Base-by-base conservation (phyloP, 192 early-diverging fungal genomes). In the Backusella macrospora region DNA sequence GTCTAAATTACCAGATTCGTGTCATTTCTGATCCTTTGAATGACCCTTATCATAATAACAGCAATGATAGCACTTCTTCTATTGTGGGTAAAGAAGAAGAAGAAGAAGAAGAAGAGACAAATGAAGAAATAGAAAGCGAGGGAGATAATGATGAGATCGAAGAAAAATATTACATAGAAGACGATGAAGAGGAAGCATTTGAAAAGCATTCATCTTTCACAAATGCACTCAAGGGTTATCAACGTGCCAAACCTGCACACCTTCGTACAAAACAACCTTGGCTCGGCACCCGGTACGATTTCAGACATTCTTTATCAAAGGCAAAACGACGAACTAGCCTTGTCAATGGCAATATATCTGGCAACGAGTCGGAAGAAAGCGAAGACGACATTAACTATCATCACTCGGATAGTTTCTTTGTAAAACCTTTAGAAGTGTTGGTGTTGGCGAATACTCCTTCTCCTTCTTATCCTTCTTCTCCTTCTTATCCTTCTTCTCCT, bases 1-100 rank as follows among this genome's bases (percentile, higher is more conserved):
- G 92, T 47, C 73, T 82, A 65, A 96, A 98, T 84, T 95, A 95
- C 84, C 82, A 87, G 69, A 82, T 93, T 65, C 48, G 43, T 7
- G 23, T 72, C 1, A 16, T 72, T 34, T 21, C 62, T 5, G 71
- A 72, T 37, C 39, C 71, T n/a, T 37, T 45, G 21, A 62, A 72
- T 29, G 40, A 34, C 23, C 67, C 67, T 14, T 13, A 14, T 29
- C 4, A 39, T n/a, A 16, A 34, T 34, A 34, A 1, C 29, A 34
- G 29, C 29, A 34, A 34, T 34, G 29, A 34, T 2, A 34, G 29
- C 2, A 34, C 29, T 34, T 34, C 29, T 34, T 34, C 29, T 34
- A 34, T 0, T 34, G 29, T 1, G 0, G 29, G 29, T 29, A 7
- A 12, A 63, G 4, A 38, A 62, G 6, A 12, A 14, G 12, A 59